phyloP scores from a whole-genome alignment of 805 yeast genomes.

The Candida maris region DNA sequence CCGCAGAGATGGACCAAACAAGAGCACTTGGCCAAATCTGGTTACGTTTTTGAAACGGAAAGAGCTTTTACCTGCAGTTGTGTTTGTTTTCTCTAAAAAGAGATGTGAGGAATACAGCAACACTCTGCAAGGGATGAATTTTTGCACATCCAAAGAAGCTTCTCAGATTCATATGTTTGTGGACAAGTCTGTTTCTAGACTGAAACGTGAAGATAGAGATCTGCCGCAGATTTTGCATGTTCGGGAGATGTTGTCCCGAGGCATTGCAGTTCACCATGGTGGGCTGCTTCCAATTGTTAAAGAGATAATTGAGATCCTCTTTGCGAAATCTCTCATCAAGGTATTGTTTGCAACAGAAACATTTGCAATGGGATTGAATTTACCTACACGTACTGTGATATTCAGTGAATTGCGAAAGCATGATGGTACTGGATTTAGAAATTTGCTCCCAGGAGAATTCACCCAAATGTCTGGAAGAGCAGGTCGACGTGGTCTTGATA shows the following conservation, averaged over 20 bases:
- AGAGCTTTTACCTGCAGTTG: conserved; percentile 82
- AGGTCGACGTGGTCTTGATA: conserved; percentile 93
- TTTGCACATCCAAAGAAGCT: conserved; percentile 79
- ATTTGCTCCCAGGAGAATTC: conserved; percentile 90
- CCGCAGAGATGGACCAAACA: conserved; percentile 66
- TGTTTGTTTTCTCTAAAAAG: conserved; percentile 90
- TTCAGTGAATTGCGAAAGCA: conserved; percentile 83
- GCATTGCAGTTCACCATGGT: conserved; percentile 95
- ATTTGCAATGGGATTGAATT: conserved; percentile 96
- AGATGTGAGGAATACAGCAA: conserved; percentile 92
- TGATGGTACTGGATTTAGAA: conserved; percentile 81
- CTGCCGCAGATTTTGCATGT: conserved; percentile 86
- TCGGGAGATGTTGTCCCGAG: conserved; percentile 79
- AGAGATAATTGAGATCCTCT: conserved; percentile 88
- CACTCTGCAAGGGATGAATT: conserved; percentile 67
- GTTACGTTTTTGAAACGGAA: conserved; percentile 66
- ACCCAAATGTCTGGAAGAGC: conserved; percentile 99
- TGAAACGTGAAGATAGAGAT: conserved; percentile 88
- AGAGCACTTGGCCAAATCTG: conserved; percentile 71
- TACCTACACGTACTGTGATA: conserved; percentile 95
- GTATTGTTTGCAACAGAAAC: conserved; percentile 97
- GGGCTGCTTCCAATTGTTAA: conserved; percentile 91
- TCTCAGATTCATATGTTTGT: conserved; percentile 92
- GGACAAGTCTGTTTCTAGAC: conserved; percentile 81
- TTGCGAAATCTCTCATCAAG: conserved; percentile 81